Conservation (phyloP, 2,329 filamentous ascomycete genomes). For the Aulographum hederae region DNA sequence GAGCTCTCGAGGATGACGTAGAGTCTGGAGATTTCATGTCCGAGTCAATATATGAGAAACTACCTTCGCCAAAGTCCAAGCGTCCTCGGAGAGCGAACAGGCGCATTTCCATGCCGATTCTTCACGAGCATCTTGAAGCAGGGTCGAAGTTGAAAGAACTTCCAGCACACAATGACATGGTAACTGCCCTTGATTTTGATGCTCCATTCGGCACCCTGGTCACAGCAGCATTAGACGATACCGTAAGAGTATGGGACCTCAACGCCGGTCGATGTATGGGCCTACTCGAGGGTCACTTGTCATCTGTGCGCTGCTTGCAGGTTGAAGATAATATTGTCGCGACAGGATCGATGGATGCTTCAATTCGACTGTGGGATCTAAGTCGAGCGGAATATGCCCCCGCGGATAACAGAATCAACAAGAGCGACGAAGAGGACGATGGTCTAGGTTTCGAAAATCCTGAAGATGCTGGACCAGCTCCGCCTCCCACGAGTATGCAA, state of each 20-base stretch:
- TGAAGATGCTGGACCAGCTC: constrained; percentile 52
- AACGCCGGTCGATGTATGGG: constrained; percentile 88
- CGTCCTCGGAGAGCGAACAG: constrained; percentile 33
- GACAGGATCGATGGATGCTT: constrained; percentile 87
- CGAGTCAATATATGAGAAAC: constrained; percentile 88
- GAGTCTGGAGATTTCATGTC: constrained; percentile 65
- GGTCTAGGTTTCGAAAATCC: constrained; percentile 44
- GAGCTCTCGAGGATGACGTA: constrained; percentile 36
- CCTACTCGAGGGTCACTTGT: constrained; percentile 79
- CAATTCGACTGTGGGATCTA: constrained; percentile 86
- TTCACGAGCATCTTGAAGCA: constrained; percentile 88
- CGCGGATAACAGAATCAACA: constrained; percentile 34
- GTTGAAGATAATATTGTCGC: constrained; percentile 92
- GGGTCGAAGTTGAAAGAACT: constrained; percentile 79
- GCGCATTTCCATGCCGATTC: constrained; percentile 75
- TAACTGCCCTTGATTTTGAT: constrained; percentile 90
- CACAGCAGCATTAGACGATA: constrained; percentile 80
- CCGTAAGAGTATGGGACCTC: constrained; percentile 88
- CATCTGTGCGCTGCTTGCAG: constrained; percentile 80
- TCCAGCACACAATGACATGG: constrained; percentile 69
- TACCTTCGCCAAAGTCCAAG: constrained; percentile 41
- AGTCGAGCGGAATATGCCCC: constrained; percentile 75
- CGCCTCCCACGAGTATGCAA: constrained; percentile 55
- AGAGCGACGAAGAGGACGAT: constrained; percentile 25
- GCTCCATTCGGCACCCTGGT: constrained; percentile 94